Conservation (phyloP, 2,329 filamentous ascomycete genomes). For the Rachicladosporium sp. region DNA sequence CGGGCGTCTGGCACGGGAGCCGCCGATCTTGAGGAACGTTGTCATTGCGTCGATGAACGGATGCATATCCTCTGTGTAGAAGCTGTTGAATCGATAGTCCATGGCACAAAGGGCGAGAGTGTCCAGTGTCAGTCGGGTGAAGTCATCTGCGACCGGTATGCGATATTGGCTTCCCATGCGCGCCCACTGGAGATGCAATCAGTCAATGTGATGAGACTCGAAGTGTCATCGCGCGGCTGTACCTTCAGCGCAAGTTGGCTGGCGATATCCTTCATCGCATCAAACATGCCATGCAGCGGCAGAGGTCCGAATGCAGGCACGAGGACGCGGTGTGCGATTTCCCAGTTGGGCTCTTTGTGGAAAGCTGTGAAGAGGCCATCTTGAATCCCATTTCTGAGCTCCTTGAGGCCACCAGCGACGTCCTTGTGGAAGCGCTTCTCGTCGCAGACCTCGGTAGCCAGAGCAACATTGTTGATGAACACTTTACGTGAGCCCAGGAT, state of each 20-base stretch:
- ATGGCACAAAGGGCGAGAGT: constrained; percentile 57
- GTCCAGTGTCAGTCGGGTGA: constrained; percentile 57
- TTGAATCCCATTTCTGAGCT: constrained; percentile 46
- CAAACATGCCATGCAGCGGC: constrained; percentile 32
- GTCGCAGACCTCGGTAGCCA: constrained; percentile 28
- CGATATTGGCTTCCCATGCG: constrained; percentile 37
- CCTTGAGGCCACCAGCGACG: constrained; percentile 36
- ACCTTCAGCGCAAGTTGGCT: constrained; percentile 1
- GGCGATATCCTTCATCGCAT: constrained; percentile 14
- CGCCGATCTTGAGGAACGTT: constrained; percentile 44
- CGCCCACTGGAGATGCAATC: constrained; percentile 3
- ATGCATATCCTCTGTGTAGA: constrained; percentile 54
- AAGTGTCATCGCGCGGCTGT: too few relatives aligned
- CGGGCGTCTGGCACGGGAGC: constrained; percentile 38
- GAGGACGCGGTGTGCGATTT: constrained; percentile 29
- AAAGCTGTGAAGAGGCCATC: constrained; percentile 31
- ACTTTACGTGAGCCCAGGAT: constrained; percentile 10
- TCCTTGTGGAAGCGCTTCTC: constrained; percentile 44
- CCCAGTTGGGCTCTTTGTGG: constrained; percentile 28
- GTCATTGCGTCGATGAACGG: constrained; percentile 58
- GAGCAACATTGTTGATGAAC: constrained; percentile 12
- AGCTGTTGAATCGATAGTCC: constrained; percentile 63
- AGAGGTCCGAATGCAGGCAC: constrained; percentile 37
- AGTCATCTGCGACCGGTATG: constrained; percentile 52
- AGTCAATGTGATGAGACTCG: too few relatives aligned